Evolutionary conservation across 164 flowering plant genomes (phyloP).

Genomic region (Tetrastigma voinierianum): DNA sequence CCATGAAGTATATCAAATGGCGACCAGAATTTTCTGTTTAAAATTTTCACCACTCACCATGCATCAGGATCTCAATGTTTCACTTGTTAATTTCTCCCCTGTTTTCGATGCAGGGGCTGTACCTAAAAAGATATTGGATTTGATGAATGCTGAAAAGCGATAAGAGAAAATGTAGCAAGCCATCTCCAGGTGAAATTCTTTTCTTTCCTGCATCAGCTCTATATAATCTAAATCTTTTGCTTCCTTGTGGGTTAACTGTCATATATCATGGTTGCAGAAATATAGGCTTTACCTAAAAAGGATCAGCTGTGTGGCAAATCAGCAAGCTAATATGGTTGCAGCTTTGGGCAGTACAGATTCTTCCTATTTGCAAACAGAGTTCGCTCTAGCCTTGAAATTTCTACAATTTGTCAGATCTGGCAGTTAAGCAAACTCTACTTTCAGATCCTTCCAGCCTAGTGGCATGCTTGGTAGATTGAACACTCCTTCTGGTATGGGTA

Average conservation of each 20-base stretch:
- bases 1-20: too few species aligned
- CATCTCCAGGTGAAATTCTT: conserved; percentile 37
- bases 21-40: too few species aligned
- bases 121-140: conserved; percentile 43
- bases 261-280: conserved; percentile 27
- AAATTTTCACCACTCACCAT: not conserved
- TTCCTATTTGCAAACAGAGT: conserved; percentile 31
- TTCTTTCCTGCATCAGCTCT: not conserved
- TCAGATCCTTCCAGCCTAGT: conserved; percentile 25
- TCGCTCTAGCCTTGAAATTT: conserved; percentile 30
- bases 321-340: conserved; percentile 53
- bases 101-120: conserved; percentile 43
- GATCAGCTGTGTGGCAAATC: conserved; percentile 43
- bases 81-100: not conserved
- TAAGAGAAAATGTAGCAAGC: conserved; percentile 55
- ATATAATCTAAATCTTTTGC: not conserved
- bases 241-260: not conserved
- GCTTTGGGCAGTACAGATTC: conserved; percentile 41
- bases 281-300: conserved; percentile 45
- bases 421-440: conserved; percentile 25
- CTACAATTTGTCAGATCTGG: conserved; percentile 19
- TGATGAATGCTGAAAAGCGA: conserved; percentile 50
- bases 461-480: conserved; percentile 39
- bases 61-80: not conserved
- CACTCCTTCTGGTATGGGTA: conserved; percentile 29